Base-by-base conservation (phyloP, 2,329 filamentous ascomycete genomes). In the Diplodia mutila region DNA sequence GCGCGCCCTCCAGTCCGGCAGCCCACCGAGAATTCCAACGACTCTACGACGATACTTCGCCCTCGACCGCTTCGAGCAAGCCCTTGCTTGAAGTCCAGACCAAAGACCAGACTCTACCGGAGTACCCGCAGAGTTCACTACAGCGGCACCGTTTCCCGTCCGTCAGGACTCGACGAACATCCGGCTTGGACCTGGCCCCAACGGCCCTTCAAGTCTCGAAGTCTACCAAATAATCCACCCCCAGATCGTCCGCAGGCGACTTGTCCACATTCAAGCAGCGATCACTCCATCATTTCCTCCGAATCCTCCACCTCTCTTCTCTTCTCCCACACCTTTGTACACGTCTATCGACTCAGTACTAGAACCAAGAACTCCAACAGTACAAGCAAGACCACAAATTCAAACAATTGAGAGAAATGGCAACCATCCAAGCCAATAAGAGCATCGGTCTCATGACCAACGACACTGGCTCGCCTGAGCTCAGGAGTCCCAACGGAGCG, bases 1-100 rank as follows among this genome's bases (percentile, higher is more conserved):
- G 81, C 29, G 76, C 85, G 87, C 87, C 87, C 86, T 87, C 89
- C 87, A 93, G 91, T 92, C 90, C 90, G 89, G 88, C 77, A 93
- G 91, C 90, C 90, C 90, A 89, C 84, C 88, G 90, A 93, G 85
- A 86, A 84, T 83, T 85, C 85, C 84, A 86, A 87, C 85, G 82
- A 82, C 77, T 79, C 76, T 72, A 77, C 78, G 78, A 80, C 76
- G 77, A 80, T 78, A 75, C 73, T 74, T 71, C 65, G 61, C 69
- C 67, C 71, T 73, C 75, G 74, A 78, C 73, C 76, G 75, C 73
- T 72, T 72, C 71, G 72, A 76, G 77, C 75, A 74, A 67, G 61
- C 67, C 71, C 25, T 51, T 76, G 75, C 75, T 71, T 72, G 72
- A 75, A 72, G 55, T 61, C 4, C 27, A 37, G 25, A 49, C 52